A percentile compares a stretch with the other conserved stretches of the same genome.
Evolutionary conservation across 495 filamentous ascomycete genomes (phyloP).

Genomic region (Neurospora discreta): DNA sequence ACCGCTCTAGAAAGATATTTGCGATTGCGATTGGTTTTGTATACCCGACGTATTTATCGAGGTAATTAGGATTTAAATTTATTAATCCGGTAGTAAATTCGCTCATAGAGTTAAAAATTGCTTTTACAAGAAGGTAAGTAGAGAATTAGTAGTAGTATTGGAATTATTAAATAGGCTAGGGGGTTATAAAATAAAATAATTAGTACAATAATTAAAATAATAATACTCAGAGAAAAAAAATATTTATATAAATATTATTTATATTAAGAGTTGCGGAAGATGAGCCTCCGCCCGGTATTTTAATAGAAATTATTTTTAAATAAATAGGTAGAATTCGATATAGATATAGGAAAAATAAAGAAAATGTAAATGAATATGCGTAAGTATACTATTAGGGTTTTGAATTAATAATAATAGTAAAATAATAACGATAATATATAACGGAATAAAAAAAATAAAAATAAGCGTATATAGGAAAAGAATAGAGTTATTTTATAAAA

Average conservation of each 20-base stretch:
- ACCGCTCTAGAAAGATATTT: too few relatives aligned
- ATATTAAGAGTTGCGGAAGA: neutral
- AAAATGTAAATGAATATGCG: neutral
- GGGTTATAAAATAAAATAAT: neutral
- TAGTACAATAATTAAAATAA: neutral
- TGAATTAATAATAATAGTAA: neutral
- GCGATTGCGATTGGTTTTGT: too few relatives aligned
- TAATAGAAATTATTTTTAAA: neutral
- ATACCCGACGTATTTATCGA: too few relatives aligned
- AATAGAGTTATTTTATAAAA: neutral
- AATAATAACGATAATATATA: neutral
- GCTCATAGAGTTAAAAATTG: neutral
- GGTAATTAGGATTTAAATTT: too few relatives aligned
- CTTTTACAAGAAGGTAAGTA: too few relatives aligned
- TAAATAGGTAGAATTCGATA: neutral
- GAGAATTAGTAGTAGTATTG: neutral
- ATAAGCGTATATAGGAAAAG: neutral
- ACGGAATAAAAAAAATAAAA: neutral
- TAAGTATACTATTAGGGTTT: neutral
- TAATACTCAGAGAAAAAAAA: neutral
- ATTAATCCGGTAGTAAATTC: neutral
- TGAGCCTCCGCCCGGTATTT: neutral
- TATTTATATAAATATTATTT: neutral
- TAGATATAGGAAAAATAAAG: neutral
- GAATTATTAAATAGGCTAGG: neutral